Conservation (phyloP, 192 early-diverging fungal genomes). For the Piromyces sp. region DNA sequence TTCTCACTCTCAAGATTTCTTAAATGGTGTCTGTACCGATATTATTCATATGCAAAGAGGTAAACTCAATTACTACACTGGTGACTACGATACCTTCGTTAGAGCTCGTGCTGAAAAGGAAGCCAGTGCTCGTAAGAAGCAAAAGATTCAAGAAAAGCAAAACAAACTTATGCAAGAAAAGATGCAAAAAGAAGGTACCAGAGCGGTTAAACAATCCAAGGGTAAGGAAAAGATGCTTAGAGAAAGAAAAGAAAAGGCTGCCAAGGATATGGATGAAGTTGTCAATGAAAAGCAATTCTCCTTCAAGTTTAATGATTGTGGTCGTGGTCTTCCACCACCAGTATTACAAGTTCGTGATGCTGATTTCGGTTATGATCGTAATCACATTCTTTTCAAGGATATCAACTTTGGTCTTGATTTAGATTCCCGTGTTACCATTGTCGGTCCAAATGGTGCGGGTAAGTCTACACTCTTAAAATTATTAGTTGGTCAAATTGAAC, state of each 20-base stretch:
- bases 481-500: constrained; percentile 67
- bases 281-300: constrained; percentile 57
- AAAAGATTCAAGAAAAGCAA: constrained; percentile 4
- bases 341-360: constrained; percentile 59
- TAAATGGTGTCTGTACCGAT: constrained; percentile 63
- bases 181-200: constrained; percentile 1
- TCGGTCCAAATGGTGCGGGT: constrained; percentile 72
- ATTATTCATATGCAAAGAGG: constrained; percentile 61
- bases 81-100: constrained; percentile 41
- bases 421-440: constrained; percentile 61
- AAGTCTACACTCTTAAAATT: constrained; percentile 94
- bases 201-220: constrained; percentile 4
- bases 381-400: constrained; percentile 65
- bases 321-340: constrained; percentile 18
- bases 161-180: constrained; percentile 3
- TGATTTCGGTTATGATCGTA: constrained; percentile 62
- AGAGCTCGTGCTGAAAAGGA: constrained; percentile 1
- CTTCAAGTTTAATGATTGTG: constrained; percentile 39
- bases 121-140: not conserved
- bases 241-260: constrained; percentile 5
- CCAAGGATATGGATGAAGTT: constrained; percentile 12
- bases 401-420: constrained; percentile 53
- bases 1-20: constrained; percentile 65
- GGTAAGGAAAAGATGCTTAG: constrained; percentile 4
- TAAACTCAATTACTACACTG: constrained; percentile 61